Percentiles rank a stretch among this genome's conserved stretches.
phyloP scores from a whole-genome alignment of 2,329 filamentous ascomycete species.

The Graphium sp. region DNA sequence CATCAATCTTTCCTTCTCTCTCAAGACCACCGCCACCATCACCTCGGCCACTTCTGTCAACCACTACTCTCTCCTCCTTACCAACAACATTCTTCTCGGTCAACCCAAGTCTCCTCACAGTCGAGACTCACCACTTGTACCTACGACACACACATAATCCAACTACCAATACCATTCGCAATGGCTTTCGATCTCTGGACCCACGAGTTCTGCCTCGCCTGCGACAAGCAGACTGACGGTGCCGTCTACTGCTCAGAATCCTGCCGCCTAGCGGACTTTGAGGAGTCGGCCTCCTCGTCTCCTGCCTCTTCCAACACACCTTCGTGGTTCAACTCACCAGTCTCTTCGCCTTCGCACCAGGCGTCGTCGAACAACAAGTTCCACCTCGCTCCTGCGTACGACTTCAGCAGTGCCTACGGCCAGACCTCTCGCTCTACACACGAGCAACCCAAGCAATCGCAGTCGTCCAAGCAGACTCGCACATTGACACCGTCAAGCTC shows the following conservation, averaged over 20 bases:
- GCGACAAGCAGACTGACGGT: constrained; percentile 63
- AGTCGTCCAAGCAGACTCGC: constrained; percentile 14
- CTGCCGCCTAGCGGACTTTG: constrained; percentile 76
- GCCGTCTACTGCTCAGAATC: constrained; percentile 84
- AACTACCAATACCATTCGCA: constrained; percentile 11
- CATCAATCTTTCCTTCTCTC: too few species aligned
- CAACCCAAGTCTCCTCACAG: too few species aligned
- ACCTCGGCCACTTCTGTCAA: too few species aligned
- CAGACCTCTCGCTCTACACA: constrained; percentile 23
- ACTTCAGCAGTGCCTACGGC: constrained; percentile 49
- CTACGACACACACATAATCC: constrained; percentile 8
- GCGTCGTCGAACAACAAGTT: constrained; percentile 25
- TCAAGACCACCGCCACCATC: too few species aligned
- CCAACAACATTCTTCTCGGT: too few species aligned
- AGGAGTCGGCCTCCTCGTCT: constrained; percentile 41
- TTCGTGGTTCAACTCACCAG: constrained; percentile 2
- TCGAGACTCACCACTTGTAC: too few species aligned
- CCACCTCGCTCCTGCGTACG: constrained; percentile 58
- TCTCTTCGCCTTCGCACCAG: constrained; percentile 11
- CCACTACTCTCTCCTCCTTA: too few species aligned
- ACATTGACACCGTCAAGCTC: constrained; percentile 57
- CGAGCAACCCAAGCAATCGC: constrained; percentile 19
- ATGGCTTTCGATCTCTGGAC: constrained; percentile 56
- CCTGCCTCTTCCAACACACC: constrained; percentile 5
- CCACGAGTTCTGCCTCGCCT: constrained; percentile 84